Conservation (phyloP, 2,329 filamentous ascomycete genomes). For the Aspergillus ochraceoroseus region DNA sequence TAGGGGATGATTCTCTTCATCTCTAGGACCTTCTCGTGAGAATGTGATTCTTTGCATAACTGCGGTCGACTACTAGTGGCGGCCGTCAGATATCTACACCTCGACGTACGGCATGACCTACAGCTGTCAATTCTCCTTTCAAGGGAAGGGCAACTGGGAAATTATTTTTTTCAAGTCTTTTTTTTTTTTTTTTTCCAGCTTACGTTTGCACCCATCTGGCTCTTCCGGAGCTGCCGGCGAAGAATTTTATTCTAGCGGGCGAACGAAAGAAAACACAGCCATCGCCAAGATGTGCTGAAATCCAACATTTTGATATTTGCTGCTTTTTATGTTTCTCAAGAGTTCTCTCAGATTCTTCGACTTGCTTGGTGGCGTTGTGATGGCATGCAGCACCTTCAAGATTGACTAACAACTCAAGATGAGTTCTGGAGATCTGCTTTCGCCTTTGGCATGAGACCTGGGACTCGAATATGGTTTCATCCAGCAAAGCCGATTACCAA, state of each 20-base stretch:
- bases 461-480: neutral
- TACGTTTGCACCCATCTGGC: conserved; percentile 9
- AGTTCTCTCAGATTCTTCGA: conserved; percentile 4
- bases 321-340: conserved; percentile 11
- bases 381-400: conserved; percentile 9
- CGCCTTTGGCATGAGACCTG: neutral
- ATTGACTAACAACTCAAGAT: neutral
- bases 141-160: conserved; percentile 9
- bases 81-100: conserved; percentile 6
- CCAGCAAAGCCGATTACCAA: conserved; percentile 5
- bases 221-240: conserved; percentile 14
- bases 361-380: conserved; percentile 14
- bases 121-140: conserved; percentile 12
- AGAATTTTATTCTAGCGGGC: conserved; percentile 12
- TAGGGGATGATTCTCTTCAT: conserved; percentile 5
- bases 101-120: conserved; percentile 7
- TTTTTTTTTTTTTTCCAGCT: too few species aligned
- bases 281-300: conserved; percentile 15
- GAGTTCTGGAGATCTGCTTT: neutral
- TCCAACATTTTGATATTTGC: conserved; percentile 10
- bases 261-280: conserved; percentile 16
- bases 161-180: conserved; percentile 8
- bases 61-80: conserved; percentile 3
- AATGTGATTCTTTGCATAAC: conserved; percentile 10
- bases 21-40: conserved; percentile 8